phyloP scores from a whole-genome alignment of 164 flowering plant genomes.

The Tinospora cordifolia region DNA sequence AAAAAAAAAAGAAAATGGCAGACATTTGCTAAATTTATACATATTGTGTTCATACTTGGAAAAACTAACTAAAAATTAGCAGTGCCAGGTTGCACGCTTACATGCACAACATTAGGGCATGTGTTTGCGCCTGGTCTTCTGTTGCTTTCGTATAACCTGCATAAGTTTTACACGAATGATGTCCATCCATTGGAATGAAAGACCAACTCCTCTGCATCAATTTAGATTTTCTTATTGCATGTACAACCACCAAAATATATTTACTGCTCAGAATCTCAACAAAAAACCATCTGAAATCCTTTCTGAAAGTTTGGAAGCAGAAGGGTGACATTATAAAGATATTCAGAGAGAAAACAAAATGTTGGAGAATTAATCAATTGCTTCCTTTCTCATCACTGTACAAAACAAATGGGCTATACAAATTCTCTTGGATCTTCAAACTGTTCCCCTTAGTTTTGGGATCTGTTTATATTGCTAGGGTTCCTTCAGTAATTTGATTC shows the following conservation, averaged over 20 bases:
- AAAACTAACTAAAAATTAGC: too few species aligned
- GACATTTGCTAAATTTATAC: too few species aligned
- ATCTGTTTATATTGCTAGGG: constrained; percentile 47
- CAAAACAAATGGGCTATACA: constrained; percentile 7
- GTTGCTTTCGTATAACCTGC: too few species aligned
- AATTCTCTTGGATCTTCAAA: not conserved
- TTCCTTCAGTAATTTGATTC: constrained; percentile 62
- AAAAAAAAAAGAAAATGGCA: too few species aligned
- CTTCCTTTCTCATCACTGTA: not conserved
- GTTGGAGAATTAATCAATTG: not conserved
- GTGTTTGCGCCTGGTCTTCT: too few species aligned
- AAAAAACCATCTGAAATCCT: not conserved
- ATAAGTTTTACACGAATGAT: too few species aligned
- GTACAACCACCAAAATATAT: not conserved
- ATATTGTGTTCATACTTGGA: too few species aligned
- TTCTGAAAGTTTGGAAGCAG: not conserved
- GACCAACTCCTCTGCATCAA: not conserved
- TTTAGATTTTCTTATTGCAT: not conserved
- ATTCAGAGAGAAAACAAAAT: not conserved
- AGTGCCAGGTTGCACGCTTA: too few species aligned
- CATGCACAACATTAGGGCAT: too few species aligned
- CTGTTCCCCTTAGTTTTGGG: constrained; percentile 1
- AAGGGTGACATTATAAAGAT: not conserved
- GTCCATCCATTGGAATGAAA: too few species aligned
- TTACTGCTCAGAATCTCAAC: not conserved